These are phyloP conservation scores for Backusella psychrophila DNA, from an alignment of 192 early-diverging fungal species.

Conservation along the genomic window DNA sequence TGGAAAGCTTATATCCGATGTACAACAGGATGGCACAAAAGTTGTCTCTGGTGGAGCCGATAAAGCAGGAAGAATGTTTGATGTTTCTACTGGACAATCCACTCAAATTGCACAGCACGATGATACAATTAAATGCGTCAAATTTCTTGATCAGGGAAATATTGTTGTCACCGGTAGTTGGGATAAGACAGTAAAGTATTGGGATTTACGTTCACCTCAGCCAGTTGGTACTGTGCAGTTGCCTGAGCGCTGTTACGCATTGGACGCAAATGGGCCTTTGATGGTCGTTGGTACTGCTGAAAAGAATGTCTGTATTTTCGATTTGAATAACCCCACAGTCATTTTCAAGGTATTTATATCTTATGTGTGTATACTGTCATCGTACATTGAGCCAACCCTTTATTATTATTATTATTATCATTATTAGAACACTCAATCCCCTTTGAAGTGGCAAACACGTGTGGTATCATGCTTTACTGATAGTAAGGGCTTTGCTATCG, in stretches of 20 bases:
- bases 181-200: constrained; percentile 97
- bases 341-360: constrained; percentile 61
- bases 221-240: constrained; percentile 74
- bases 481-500: constrained; percentile 83
- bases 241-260: constrained; percentile 87
- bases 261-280: constrained; percentile 80
- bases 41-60: constrained; percentile 89
- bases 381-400: not conserved
- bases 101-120: constrained; percentile 87
- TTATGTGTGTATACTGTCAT: not conserved
- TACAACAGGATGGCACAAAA: constrained; percentile 82
- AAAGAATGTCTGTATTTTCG: constrained; percentile 76
- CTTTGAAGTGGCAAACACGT: constrained; percentile 86
- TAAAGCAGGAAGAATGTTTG: constrained; percentile 83
- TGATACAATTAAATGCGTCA: constrained; percentile 78
- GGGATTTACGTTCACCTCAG: constrained; percentile 81
- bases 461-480: constrained; percentile 76
- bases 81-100: constrained; percentile 78
- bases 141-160: constrained; percentile 69
- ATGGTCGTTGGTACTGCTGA: constrained; percentile 95
- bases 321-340: constrained; percentile 73
- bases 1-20: not conserved
- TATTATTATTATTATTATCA: constrained; percentile 1
- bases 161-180: constrained; percentile 89
- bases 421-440: constrained; percentile 42